Evolutionary conservation across 2,329 filamentous ascomycete species (phyloP), one percentile per base, ranked within the genome.

Genomic region (Botrytis squamosa): DNA sequence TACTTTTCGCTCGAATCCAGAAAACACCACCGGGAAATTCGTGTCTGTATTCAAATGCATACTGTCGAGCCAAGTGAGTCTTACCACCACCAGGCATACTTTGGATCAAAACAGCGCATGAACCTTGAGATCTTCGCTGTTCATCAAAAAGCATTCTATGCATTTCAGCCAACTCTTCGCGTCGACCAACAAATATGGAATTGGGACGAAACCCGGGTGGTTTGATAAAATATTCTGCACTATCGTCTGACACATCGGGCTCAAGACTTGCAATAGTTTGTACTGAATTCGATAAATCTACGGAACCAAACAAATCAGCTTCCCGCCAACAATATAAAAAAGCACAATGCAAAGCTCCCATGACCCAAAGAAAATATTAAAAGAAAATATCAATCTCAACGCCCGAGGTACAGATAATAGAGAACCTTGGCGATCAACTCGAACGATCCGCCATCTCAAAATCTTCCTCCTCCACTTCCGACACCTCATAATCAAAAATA

Each of bases 21-120:
- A 91, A 93, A 62, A 92, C 85, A 1, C 91, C 91, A 2, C 90
- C 90, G 0, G 88, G 86, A 77, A 90, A 93, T 74, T 88, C 83
- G 7, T 85, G 82, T 52, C 85, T 87, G 77, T 92, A 87, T 7
- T 84, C 81, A 77, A 89, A 91, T 44, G 91, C 86, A 79, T 92
- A 93, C 80, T 93, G 85, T 5, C 91, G 85, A 42, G 90, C 90
- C 22, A 93, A 83, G 77, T 92, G 90, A 1, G 89, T 90, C 81
- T 93, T 93, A 3, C 91, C 91, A 22, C 88, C 88, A 2, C 91
- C 91, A 2, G 90, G 88, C 57, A 90, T 87, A 52, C 88, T 89
- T 75, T 88, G 88, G 18, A 93, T 85, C 14, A 93, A 82, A 2
- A 91, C 89, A 1, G 90, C 88, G 38, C 88, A 88, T 0, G 90